Conservation (phyloP, 768 basidiomycete species). For the Sarcodon aspratus region DNA sequence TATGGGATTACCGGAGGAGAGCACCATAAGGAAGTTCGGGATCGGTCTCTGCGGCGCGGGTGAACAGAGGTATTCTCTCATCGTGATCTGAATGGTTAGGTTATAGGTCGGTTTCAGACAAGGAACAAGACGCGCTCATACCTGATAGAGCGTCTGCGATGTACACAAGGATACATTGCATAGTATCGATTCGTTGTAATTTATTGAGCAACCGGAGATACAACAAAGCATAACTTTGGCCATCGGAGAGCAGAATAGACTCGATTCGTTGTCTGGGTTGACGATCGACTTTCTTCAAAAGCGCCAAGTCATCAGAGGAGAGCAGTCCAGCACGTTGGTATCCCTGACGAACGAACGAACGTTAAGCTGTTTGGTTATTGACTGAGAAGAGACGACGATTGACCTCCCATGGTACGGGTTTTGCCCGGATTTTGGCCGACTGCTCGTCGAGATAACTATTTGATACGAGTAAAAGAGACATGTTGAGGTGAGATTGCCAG, state of each 20-base stretch:
- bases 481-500: conserved; percentile 17
- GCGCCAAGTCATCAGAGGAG: conserved; percentile 73
- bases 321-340: conserved; percentile 92
- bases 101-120: too few relatives aligned
- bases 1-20: conserved; percentile 40
- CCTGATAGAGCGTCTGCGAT: conserved; percentile 85
- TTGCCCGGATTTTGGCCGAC: conserved; percentile 79
- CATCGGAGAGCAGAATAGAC: conserved; percentile 73
- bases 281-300: conserved; percentile 86
- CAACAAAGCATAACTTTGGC: conserved; percentile 70
- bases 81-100: conserved; percentile 56
- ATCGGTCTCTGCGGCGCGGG: conserved; percentile 47
- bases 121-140: conserved; percentile 17
- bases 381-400: conserved; percentile 3
- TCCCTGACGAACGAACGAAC: conserved; percentile 37
- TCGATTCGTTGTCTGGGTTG: conserved; percentile 66
- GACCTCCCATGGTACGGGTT: conserved; percentile 96
- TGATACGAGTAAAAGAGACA: conserved; percentile 71
- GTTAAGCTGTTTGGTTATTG: not conserved
- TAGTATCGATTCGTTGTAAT: conserved; percentile 74
- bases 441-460: conserved; percentile 80
- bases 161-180: conserved; percentile 77
- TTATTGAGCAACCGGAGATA: conserved; percentile 87
- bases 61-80: conserved; percentile 73
- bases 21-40: conserved; percentile 74